Percentiles rank a stretch among this genome's conserved stretches.
These are phyloP conservation scores for Afroboletus lepidellus DNA, from an alignment of 1,284 basidiomycete genomes.

Conservation along the genomic window DNA sequence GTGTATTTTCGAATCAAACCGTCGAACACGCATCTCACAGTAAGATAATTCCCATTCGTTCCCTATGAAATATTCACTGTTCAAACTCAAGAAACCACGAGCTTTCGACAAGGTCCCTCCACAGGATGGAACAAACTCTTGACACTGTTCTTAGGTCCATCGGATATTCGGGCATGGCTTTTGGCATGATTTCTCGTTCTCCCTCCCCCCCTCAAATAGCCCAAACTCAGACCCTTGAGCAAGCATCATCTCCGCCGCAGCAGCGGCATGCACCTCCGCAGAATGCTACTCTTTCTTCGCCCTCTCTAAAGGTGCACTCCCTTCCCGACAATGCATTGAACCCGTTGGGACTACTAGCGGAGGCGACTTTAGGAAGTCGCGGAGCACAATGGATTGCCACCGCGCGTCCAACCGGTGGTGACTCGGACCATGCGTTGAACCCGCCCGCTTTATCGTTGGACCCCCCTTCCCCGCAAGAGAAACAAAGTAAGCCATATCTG, in stretches of 20 bases:
- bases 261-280: conserved; percentile 24
- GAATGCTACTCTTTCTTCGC: conserved; percentile 18
- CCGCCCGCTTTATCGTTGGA: no score
- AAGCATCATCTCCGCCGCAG: conserved; percentile 55
- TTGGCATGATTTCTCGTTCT: conserved; percentile 78
- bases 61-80: conserved; percentile 30
- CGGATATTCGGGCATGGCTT: conserved; percentile 74
- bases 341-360: conserved; percentile 86
- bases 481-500: no score
- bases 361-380: conserved; percentile 87
- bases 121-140: conserved; percentile 90
- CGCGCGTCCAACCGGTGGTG: conserved; percentile 36
- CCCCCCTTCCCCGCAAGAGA: no score
- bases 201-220: conserved; percentile 66
- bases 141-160: conserved; percentile 84
- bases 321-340: conserved; percentile 90
- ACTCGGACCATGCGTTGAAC: conserved; percentile 39
- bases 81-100: conserved; percentile 73
- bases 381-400: conserved; percentile 48
- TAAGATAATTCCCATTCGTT: conserved; percentile 37
- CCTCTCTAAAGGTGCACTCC: conserved; percentile 78
- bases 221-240: conserved; percentile 60
- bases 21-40: conserved; percentile 90
- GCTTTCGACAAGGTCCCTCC: conserved; percentile 80
- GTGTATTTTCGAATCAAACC: conserved; percentile 92